Percentiles rank a stretch among this genome's conserved stretches.
These are phyloP conservation scores for Phialocephala sp. DNA, from an alignment of 2,329 filamentous ascomycete species.

Conservation along the genomic window DNA sequence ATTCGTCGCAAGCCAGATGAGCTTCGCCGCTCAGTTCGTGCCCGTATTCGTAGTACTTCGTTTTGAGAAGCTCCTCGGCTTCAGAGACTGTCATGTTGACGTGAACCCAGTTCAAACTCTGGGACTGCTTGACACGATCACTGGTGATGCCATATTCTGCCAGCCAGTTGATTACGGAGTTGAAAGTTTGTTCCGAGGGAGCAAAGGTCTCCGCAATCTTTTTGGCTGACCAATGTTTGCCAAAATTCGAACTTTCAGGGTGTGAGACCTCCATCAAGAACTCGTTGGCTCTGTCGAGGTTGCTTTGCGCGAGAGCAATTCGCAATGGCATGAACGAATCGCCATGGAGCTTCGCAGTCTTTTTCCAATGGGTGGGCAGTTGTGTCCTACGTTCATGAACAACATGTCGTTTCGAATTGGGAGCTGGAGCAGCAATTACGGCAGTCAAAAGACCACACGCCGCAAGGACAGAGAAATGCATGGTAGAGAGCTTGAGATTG, in stretches of 20 bases:
- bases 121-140: constrained; percentile 53
- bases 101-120: constrained; percentile 31
- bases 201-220: constrained; percentile 50
- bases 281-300: constrained; percentile 51
- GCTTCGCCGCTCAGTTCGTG: constrained; percentile 56
- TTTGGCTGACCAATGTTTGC: constrained; percentile 45
- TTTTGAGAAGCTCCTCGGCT: constrained; percentile 58
- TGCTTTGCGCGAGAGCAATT: constrained; percentile 52
- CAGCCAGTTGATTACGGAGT: constrained; percentile 58
- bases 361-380: constrained; percentile 14
- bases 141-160: constrained; percentile 53
- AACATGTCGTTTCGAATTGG: constrained; percentile 11
- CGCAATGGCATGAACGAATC: constrained; percentile 13
- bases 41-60: constrained; percentile 48
- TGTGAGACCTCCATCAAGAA: constrained; percentile 48
- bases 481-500: not conserved
- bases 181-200: constrained; percentile 50
- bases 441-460: constrained; percentile 13
- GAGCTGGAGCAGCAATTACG: constrained; percentile 13
- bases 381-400: constrained; percentile 16
- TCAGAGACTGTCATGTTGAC: constrained; percentile 43
- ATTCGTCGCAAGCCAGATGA: constrained; percentile 36
- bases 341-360: constrained; percentile 15
- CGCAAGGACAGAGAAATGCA: constrained; percentile 16
- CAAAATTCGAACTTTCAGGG: constrained; percentile 44